Conservation (phyloP, 768 basidiomycete species). For the Amanita brunnescens region DNA sequence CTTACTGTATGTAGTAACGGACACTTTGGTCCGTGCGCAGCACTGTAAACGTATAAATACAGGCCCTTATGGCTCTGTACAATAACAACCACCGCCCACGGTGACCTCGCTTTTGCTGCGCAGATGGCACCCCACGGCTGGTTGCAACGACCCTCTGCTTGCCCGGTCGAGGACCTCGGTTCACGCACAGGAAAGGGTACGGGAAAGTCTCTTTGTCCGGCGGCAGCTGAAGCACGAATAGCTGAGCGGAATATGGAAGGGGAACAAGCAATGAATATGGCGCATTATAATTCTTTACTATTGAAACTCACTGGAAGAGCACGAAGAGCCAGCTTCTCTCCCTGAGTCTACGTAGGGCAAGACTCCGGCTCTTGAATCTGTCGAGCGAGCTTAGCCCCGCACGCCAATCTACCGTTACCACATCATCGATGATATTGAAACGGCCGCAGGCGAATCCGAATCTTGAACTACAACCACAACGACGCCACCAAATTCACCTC, state of each 20-base stretch:
- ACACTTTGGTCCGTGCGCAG: no score
- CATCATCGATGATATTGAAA: no score
- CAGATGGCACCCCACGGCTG: no score
- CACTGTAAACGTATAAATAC: no score
- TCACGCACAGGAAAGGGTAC: constrained; percentile 47
- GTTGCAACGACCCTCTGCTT: no score
- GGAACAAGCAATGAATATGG: constrained; percentile 22
- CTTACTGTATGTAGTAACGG: no score
- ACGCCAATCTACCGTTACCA: no score
- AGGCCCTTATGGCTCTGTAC: no score
- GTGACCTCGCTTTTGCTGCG: no score
- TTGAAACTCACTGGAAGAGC: background rate
- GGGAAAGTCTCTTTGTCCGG: constrained; percentile 55
- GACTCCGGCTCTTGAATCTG: background rate
- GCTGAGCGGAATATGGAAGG: constrained; percentile 53
- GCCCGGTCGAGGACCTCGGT: constrained; percentile 59
- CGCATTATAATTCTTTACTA: background rate
- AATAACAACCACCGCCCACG: no score
- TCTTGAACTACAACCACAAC: constrained; percentile 38
- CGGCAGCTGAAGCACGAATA: constrained; percentile 61
- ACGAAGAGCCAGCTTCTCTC: background rate
- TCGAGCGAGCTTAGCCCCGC: background rate
- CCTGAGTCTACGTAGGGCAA: background rate
- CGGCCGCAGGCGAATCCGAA: background rate
- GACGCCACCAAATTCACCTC: constrained; percentile 52